These are phyloP conservation scores for Leccinum broughii DNA, from an alignment of 768 basidiomycete genomes.

Conservation along the genomic window DNA sequence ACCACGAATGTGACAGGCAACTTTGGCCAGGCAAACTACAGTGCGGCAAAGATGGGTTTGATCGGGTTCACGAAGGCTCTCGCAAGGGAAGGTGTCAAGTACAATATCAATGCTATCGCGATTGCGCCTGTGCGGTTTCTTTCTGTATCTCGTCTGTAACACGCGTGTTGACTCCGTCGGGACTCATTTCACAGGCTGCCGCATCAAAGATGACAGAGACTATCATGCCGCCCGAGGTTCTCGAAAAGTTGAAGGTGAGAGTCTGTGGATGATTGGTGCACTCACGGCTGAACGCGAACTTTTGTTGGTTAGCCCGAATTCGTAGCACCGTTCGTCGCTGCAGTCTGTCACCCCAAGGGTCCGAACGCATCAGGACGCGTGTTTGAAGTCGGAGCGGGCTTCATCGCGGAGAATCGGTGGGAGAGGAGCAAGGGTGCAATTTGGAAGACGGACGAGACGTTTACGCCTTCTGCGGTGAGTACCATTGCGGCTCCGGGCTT, in stretches of 20 bases:
- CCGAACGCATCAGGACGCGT: constrained; percentile 77
- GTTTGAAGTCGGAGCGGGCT: constrained; percentile 94
- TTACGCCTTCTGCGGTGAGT: constrained; percentile 91
- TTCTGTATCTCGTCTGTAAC: background rate
- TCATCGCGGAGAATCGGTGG: constrained; percentile 89
- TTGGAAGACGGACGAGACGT: constrained; percentile 86
- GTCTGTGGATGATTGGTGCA: background rate
- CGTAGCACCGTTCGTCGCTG: constrained; percentile 89
- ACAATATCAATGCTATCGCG: constrained; percentile 81
- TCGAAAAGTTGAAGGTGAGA: constrained; percentile 75
- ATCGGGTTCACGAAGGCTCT: constrained; percentile 92
- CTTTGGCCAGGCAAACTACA: constrained; percentile 97
- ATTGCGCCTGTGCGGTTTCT: constrained; percentile 76
- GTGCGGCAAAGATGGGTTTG: constrained; percentile 96
- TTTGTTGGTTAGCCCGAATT: constrained; percentile 62
- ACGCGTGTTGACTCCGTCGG: background rate
- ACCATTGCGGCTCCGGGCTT: background rate
- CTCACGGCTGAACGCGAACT: background rate
- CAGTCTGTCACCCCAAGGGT: constrained; percentile 82
- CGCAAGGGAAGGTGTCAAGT: constrained; percentile 89
- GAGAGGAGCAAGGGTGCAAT: constrained; percentile 84
- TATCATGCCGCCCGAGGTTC: constrained; percentile 91
- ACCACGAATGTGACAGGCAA: constrained; percentile 54
- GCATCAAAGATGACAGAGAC: constrained; percentile 97
- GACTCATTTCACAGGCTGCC: constrained; percentile 54